Base-by-base conservation (phyloP, 2,329 filamentous ascomycete species). In the Aspergillus texensis region DNA sequence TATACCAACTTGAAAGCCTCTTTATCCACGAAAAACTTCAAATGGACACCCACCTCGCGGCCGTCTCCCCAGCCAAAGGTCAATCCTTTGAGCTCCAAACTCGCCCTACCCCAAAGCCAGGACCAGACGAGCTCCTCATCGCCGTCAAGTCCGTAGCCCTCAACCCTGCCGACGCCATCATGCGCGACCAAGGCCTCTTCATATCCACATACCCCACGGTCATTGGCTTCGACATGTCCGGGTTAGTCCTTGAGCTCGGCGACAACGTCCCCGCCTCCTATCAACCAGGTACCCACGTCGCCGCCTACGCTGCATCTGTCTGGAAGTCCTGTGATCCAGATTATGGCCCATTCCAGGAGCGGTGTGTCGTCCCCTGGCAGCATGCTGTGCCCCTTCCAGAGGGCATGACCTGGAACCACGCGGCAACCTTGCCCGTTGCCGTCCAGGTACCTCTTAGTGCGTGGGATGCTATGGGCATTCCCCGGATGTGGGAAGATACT, bases 301-400 rank as follows among this genome's bases (percentile, higher is more conserved):
- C 77, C 1, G 80, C 80, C 16, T 81, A 78, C 56, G 72, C 78
- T 0, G 74, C 76, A 4, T 74, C 71, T 0, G 66, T 79, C 24
- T 85, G 82, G 80, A 82, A 72, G 41, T 75, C 74, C 10, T 80
- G 77, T 24, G 69, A 77, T 26, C 78, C 81, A 2, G 73, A 85
- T 70, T 82, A 85, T 65, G 81, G 85, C 43, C 73, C 72, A 8
- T 84, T 83, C 53, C 82, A 84, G 60, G 78, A 82, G 48, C 69
- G 69, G 1, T 81, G 77, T 3, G 69, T 83, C 12, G 71, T 83
- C 3, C 77, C 78, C 2, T 82, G 78, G 71, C 77, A 80, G 62
- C 79, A 82, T 56, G 77, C 68, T 6, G 58, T 76, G 24, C 70
- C 75, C 4, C 70, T 83, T 60, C 76, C 75, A 0, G 72, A 69